These are phyloP conservation scores for Hibiscus syriacus DNA, from an alignment of 345 rosid genomes.

Conservation along the genomic window DNA sequence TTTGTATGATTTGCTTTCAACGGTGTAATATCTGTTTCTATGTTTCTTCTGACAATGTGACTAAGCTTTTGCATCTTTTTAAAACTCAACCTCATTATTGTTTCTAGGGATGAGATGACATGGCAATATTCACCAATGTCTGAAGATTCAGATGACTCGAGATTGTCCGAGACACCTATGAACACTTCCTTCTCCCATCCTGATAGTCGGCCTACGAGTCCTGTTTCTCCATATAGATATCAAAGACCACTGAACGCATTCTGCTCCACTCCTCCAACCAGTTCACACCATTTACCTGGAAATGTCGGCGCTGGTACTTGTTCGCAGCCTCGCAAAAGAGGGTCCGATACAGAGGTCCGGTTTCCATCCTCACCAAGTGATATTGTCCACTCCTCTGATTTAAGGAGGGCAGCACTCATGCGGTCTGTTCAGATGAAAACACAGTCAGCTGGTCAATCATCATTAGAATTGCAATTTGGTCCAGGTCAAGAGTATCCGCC, in stretches of 20 bases:
- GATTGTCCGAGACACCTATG: neutral
- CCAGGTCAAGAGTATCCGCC: neutral
- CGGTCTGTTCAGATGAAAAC: neutral
- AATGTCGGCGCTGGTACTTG: neutral
- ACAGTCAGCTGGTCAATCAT: neutral
- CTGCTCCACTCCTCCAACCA: neutral
- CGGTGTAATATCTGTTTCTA: neutral
- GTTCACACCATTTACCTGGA: neutral
- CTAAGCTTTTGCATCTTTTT: neutral
- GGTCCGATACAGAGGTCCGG: neutral
- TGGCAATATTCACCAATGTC: neutral
- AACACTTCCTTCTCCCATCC: neutral
- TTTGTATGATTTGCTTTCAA: too few relatives aligned
- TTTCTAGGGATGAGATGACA: constrained; percentile 17
- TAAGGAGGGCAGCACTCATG: neutral
- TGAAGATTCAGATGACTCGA: neutral
- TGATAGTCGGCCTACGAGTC: neutral
- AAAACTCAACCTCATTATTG: neutral
- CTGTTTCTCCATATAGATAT: neutral
- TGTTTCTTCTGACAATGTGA: neutral
- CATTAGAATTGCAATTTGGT: neutral
- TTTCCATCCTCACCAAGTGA: neutral
- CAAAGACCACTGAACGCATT: neutral
- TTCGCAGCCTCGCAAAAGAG: neutral
- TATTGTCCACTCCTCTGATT: neutral